These are phyloP conservation scores for Nakataea oryzae DNA, from an alignment of 2,329 filamentous ascomycete species.

Conservation along the genomic window DNA sequence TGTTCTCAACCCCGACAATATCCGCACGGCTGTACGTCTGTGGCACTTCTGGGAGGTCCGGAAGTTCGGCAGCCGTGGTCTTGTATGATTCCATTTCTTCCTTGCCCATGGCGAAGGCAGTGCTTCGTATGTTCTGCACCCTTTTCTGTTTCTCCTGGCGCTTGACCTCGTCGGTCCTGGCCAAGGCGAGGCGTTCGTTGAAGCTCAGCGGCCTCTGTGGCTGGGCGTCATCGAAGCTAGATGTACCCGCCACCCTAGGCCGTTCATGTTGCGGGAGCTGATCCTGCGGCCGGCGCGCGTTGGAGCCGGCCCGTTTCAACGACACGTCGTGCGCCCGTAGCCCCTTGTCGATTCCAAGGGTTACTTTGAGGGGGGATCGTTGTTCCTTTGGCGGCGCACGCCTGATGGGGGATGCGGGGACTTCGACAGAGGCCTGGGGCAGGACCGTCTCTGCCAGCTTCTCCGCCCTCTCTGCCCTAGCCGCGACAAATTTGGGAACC, in stretches of 20 bases:
- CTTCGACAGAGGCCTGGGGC: conserved; percentile 40
- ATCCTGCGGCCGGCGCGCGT: background rate
- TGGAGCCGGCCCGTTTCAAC: conserved; percentile 41
- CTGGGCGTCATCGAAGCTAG: conserved; percentile 6
- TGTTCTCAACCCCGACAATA: conserved; percentile 30
- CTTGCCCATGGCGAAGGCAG: conserved; percentile 45
- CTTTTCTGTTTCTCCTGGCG: conserved; percentile 39
- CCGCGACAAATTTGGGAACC: background rate
- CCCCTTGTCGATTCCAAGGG: conserved; percentile 85
- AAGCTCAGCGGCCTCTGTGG: conserved; percentile 48
- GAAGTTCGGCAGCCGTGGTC: conserved; percentile 41
- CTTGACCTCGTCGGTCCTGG: conserved; percentile 43
- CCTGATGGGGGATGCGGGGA: conserved; percentile 63
- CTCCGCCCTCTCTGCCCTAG: background rate
- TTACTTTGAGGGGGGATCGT: conserved; percentile 67
- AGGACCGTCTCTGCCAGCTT: background rate
- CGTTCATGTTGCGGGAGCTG: conserved; percentile 14
- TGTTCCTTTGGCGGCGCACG: conserved; percentile 34
- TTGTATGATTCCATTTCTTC: conserved; percentile 52
- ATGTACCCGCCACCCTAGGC: background rate
- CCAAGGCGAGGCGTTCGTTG: conserved; percentile 74
- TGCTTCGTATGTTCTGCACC: conserved; percentile 41
- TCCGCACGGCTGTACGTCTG: conserved; percentile 55
- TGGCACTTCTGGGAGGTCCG: conserved; percentile 33
- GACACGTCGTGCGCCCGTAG: conserved; percentile 73